These are phyloP conservation scores for Talinum fruticosum DNA, from an alignment of 148 eudicot species.

Conservation along the genomic window DNA sequence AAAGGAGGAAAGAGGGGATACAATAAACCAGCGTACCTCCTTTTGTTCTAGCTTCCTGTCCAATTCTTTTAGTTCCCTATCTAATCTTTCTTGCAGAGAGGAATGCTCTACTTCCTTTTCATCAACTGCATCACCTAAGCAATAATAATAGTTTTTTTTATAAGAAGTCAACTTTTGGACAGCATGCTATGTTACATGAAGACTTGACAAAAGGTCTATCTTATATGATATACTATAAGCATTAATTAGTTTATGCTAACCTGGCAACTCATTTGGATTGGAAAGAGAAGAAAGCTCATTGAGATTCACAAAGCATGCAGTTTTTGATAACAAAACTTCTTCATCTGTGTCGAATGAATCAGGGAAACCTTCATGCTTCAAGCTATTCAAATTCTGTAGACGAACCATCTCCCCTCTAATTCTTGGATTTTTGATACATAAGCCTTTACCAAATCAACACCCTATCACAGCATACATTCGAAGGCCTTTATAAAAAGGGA, in stretches of 20 bases:
- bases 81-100: constrained; percentile 83
- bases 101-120: constrained; percentile 92
- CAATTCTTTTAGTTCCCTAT: constrained; percentile 80
- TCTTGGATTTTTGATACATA: constrained; percentile 75
- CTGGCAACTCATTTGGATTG: constrained; percentile 39
- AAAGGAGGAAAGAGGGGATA: neutral
- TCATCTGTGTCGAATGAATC: constrained; percentile 57
- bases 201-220: neutral
- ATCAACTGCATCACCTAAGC: constrained; percentile 62
- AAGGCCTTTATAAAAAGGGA: neutral
- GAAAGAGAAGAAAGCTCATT: constrained; percentile 41
- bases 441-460: constrained; percentile 56
- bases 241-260: constrained; percentile 16
- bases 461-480: constrained; percentile 36
- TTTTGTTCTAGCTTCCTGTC: constrained; percentile 81
- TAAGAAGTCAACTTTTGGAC: neutral
- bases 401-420: constrained; percentile 71
- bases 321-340: constrained; percentile 48
- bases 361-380: constrained; percentile 35
- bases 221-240: neutral
- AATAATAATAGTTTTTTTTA: neutral
- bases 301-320: constrained; percentile 20
- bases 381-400: constrained; percentile 35
- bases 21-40: constrained; percentile 51
- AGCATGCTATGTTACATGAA: neutral